These are phyloP conservation scores for Colletotrichum sp. DNA, from an alignment of 2,329 filamentous ascomycete genomes.

Conservation along the genomic window DNA sequence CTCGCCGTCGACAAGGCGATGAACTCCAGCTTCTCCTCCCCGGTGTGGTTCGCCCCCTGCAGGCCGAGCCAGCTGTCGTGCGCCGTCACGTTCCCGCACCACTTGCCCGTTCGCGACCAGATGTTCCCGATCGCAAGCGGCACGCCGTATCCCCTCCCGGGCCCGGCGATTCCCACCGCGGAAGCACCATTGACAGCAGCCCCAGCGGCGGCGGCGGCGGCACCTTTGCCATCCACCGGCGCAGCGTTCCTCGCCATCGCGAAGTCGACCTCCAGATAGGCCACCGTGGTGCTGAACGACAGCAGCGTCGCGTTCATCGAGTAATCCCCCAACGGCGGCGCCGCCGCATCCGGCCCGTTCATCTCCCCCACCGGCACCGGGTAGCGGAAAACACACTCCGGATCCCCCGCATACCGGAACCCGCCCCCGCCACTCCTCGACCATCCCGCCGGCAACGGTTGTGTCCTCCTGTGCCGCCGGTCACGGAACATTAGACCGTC, in stretches of 20 bases:
- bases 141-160: slow-evolving; percentile 8
- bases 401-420: slow-evolving; percentile 46
- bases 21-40: slow-evolving; percentile 45
- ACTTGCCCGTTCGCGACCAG: slow-evolving; percentile 38
- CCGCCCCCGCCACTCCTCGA: slow-evolving; percentile 34
- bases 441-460: slow-evolving; percentile 44
- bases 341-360: not conserved
- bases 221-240: slow-evolving; percentile 35
- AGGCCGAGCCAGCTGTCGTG: slow-evolving; percentile 51
- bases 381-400: slow-evolving; percentile 43
- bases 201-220: not conserved
- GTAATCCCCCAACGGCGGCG: slow-evolving; percentile 3
- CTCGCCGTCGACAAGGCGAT: slow-evolving; percentile 45
- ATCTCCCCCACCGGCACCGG: slow-evolving; percentile 37
- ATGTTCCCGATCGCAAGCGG: slow-evolving; percentile 50
- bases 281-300: slow-evolving; percentile 43
- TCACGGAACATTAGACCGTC: slow-evolving; percentile 45
- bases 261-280: slow-evolving; percentile 46
- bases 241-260: slow-evolving; percentile 25
- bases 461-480: slow-evolving; percentile 33
- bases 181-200: not conserved
- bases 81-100: slow-evolving; percentile 48
- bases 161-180: not conserved
- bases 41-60: slow-evolving; percentile 51
- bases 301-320: slow-evolving; percentile 29